Conservation (phyloP, 768 basidiomycete species). For the Trametes maxima region DNA sequence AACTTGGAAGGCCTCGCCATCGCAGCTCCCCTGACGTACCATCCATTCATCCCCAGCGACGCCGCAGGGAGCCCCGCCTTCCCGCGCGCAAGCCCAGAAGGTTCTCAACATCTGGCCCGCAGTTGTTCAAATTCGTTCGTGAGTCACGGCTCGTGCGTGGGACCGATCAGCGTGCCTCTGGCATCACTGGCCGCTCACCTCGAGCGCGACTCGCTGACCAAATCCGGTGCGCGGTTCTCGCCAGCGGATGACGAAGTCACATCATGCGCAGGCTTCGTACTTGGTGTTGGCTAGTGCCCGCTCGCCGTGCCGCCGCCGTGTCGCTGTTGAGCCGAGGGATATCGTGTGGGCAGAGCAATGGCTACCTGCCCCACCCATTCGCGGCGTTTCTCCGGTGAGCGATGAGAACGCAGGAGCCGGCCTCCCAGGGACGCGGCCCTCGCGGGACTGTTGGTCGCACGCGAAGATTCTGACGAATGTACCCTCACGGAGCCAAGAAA, state of each 20-base stretch:
- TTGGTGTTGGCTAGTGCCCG: too few relatives aligned
- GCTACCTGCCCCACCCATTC: too few relatives aligned
- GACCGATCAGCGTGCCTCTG: not conserved
- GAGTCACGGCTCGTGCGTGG: not conserved
- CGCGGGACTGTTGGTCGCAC: constrained; percentile 3
- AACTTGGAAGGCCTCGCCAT: not conserved
- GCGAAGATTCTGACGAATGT: not conserved
- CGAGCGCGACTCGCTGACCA: too few relatives aligned
- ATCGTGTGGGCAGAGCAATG: too few relatives aligned
- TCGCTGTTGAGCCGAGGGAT: too few relatives aligned
- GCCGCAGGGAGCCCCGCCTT: too few relatives aligned
- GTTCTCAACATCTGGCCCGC: not conserved
- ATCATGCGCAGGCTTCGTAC: too few relatives aligned
- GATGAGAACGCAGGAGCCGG: constrained; percentile 8
- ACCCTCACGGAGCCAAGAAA: constrained; percentile 8
- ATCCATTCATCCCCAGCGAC: not conserved
- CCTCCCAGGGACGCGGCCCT: constrained; percentile 6
- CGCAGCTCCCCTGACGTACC: not conserved
- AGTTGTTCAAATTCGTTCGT: not conserved
- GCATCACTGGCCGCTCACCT: too few relatives aligned
- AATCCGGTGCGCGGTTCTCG: too few relatives aligned
- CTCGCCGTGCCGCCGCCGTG: too few relatives aligned
- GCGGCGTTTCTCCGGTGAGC: not conserved
- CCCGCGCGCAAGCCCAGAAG: not conserved
- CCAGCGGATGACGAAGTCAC: too few relatives aligned